Conservation (phyloP, 306 rosid genomes). For the Castanea crenata region DNA sequence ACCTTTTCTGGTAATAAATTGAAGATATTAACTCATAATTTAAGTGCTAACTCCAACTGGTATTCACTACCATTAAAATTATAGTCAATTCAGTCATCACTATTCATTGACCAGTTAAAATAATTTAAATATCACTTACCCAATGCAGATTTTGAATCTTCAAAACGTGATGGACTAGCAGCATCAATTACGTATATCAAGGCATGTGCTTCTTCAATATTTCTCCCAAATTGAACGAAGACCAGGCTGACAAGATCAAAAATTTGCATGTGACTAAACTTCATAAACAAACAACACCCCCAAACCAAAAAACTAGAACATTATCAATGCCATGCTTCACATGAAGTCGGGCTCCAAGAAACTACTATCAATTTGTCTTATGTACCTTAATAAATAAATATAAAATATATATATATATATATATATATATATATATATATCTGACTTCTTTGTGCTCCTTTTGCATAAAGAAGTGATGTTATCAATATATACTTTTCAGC, state of each 20-base stretch:
- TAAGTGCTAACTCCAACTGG: conserved; percentile 7
- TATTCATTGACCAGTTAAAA: conserved; percentile 8
- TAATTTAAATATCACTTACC: conserved; percentile 60
- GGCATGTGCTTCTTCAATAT: conserved; percentile 99
- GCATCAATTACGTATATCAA: conserved; percentile 89
- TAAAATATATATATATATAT: too few species aligned
- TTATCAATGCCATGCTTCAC: not conserved
- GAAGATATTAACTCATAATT: conserved; percentile 28
- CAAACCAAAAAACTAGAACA: not conserved
- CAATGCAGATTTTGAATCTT: conserved; percentile 94
- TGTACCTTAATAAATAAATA: not conserved
- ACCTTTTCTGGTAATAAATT: conserved; percentile 74
- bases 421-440: too few species aligned
- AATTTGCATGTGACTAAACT: conserved; percentile 24
- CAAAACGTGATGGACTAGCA: conserved; percentile 77
- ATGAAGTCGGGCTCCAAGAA: not conserved
- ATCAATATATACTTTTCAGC: too few species aligned
- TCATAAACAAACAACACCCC: not conserved
- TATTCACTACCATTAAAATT: conserved; percentile 10
- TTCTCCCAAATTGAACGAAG: conserved; percentile 99
- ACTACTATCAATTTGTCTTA: not conserved
- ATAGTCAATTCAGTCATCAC: conserved; percentile 15
- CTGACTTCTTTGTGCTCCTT: too few species aligned
- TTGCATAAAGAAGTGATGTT: too few species aligned
- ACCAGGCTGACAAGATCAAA: conserved; percentile 62